phyloP scores from a whole-genome alignment of 2,329 filamentous ascomycete species.

The Cladosporium phlei region DNA sequence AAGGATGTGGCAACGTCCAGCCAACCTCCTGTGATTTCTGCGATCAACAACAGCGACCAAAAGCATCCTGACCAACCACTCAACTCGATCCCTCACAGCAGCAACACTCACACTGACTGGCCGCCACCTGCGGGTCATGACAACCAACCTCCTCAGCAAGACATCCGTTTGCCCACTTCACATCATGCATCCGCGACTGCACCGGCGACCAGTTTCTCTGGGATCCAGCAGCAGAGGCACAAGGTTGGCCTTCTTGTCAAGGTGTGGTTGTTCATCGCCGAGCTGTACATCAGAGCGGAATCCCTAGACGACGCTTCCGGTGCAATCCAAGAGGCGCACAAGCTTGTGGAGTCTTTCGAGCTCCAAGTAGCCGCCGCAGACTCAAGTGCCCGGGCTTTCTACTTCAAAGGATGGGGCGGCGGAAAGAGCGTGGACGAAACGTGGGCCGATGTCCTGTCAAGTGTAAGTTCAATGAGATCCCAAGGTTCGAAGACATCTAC shows the following conservation, averaged over 20 bases:
- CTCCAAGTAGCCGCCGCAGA: slow-evolving; percentile 58
- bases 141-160: slow-evolving; percentile 40
- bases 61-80: slow-evolving; percentile 33
- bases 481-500: neutral
- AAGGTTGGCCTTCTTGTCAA: slow-evolving; percentile 60
- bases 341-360: slow-evolving; percentile 69
- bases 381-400: slow-evolving; percentile 58
- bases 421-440: slow-evolving; percentile 77
- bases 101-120: slow-evolving; percentile 31
- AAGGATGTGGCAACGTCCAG: slow-evolving; percentile 6
- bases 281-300: slow-evolving; percentile 76
- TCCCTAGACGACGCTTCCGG: slow-evolving; percentile 75
- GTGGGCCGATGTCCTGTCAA: slow-evolving; percentile 76
- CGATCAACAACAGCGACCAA: slow-evolving; percentile 19
- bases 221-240: slow-evolving; percentile 50
- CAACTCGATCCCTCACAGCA: slow-evolving; percentile 39
- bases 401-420: slow-evolving; percentile 68
- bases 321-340: slow-evolving; percentile 75
- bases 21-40: neutral
- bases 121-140: slow-evolving; percentile 37
- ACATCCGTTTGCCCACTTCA: slow-evolving; percentile 39
- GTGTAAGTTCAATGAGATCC: slow-evolving; percentile 53
- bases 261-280: slow-evolving; percentile 86
- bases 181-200: slow-evolving; percentile 33
- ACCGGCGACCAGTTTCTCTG: slow-evolving; percentile 47